Conservation (phyloP, 2,329 filamentous ascomycete species). For the Ramularia collo-cygni region DNA sequence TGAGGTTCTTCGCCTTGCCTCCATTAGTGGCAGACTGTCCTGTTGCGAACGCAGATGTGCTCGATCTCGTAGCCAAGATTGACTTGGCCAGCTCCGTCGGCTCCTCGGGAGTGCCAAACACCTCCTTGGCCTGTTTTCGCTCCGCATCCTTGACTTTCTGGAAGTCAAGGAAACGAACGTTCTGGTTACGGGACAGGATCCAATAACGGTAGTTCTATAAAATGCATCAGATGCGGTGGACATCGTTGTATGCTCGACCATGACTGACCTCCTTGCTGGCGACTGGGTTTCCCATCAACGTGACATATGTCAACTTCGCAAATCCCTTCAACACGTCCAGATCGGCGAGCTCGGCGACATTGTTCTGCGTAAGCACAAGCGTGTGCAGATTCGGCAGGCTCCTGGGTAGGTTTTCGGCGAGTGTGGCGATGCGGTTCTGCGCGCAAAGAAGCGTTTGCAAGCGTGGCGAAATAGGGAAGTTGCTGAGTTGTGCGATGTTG, state of each 20-base stretch:
- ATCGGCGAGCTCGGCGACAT: constrained; percentile 76
- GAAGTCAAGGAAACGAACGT: constrained; percentile 85
- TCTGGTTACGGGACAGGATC: constrained; percentile 79
- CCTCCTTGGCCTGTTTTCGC: constrained; percentile 63
- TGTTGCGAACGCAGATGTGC: constrained; percentile 52
- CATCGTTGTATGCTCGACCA: not conserved
- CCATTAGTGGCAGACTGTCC: constrained; percentile 35
- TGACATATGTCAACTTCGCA: constrained; percentile 66
- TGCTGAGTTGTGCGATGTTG: constrained; percentile 80
- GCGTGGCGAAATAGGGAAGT: constrained; percentile 87
- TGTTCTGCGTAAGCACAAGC: constrained; percentile 77
- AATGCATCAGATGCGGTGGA: constrained; percentile 1
- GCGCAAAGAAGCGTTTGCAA: constrained; percentile 82
- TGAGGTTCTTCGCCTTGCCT: constrained; percentile 32
- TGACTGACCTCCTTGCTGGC: constrained; percentile 73
- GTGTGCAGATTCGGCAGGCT: constrained; percentile 76
- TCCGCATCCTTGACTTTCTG: constrained; percentile 84
- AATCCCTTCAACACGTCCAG: constrained; percentile 71
- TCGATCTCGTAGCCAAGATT: constrained; percentile 81
- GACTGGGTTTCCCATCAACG: constrained; percentile 80
- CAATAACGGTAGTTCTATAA: constrained; percentile 81
- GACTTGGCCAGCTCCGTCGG: constrained; percentile 75
- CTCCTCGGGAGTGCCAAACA: constrained; percentile 68
- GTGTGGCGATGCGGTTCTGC: constrained; percentile 76
- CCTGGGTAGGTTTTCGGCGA: constrained; percentile 67